Conservation (phyloP, 2,329 filamentous ascomycete genomes). For the Drechslerella stenobrocha region DNA sequence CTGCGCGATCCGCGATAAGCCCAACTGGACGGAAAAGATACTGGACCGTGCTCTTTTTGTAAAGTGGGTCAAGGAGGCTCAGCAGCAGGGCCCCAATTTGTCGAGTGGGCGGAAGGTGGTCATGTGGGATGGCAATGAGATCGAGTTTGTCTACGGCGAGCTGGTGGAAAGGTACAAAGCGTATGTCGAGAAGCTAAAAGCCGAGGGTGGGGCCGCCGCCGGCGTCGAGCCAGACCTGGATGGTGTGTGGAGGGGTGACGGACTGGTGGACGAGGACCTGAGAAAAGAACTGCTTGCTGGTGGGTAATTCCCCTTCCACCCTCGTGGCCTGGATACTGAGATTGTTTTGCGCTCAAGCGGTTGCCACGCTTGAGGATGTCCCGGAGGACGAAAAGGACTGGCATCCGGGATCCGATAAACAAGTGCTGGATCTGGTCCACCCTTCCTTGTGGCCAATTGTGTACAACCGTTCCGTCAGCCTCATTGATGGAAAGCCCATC, state of each 20-base stretch:
- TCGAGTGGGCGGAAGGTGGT: conserved; percentile 10
- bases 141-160: conserved; percentile 24
- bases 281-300: conserved; percentile 35
- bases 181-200: conserved; percentile 17
- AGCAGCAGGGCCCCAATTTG: conserved; percentile 1
- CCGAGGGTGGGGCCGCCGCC: conserved; percentile 12
- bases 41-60: conserved; percentile 20
- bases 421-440: conserved; percentile 67
- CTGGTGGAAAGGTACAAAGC: conserved; percentile 29
- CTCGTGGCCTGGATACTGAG: neutral
- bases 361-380: conserved; percentile 60
- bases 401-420: conserved; percentile 63
- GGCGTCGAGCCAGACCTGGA: conserved; percentile 44
- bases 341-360: conserved; percentile 52
- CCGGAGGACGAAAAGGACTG: conserved; percentile 63
- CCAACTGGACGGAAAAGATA: conserved; percentile 44
- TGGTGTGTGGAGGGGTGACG: conserved; percentile 35
- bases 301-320: neutral
- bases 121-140: conserved; percentile 22
- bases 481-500: conserved; percentile 30
- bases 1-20: conserved; percentile 24
- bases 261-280: conserved; percentile 23
- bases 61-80: conserved; percentile 40
- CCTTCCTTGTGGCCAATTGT: conserved; percentile 67
- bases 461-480: conserved; percentile 56